phyloP scores from a whole-genome alignment of 371 early-diverging fungal species.

The Mortierella sp. region DNA sequence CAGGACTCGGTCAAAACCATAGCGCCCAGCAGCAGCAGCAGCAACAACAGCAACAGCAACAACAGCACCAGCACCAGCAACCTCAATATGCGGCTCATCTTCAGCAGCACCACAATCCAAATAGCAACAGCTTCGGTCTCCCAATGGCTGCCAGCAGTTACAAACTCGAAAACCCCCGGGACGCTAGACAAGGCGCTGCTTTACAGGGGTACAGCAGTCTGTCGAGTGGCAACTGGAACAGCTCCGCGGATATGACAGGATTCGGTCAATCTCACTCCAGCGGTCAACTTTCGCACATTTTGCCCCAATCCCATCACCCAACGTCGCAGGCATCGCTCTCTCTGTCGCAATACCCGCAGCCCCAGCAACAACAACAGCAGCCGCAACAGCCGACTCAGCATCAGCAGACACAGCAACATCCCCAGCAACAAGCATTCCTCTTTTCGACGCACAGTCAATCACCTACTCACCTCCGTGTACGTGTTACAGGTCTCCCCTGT shows the following conservation, averaged over 20 bases:
- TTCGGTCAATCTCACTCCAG: slow-evolving; percentile 45
- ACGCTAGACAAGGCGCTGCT: slow-evolving; percentile 33
- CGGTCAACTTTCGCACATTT: slow-evolving; percentile 43
- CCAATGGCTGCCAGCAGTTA: slow-evolving; percentile 33
- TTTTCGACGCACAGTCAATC: slow-evolving; percentile 35
- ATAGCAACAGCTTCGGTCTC: slow-evolving; percentile 28
- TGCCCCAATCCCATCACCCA: slow-evolving; percentile 36
- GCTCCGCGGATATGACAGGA: slow-evolving; percentile 30
- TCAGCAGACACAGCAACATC: slow-evolving; percentile 36
- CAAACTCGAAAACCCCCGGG: slow-evolving; percentile 42
- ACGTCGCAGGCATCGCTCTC: slow-evolving; percentile 35
- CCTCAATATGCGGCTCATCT: slow-evolving; percentile 44
- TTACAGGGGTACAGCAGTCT: slow-evolving; percentile 35
- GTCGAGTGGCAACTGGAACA: slow-evolving; percentile 37
- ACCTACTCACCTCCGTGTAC: slow-evolving; percentile 41
- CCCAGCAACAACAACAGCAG: slow-evolving; percentile 29
- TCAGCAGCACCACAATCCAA: slow-evolving; percentile 40
- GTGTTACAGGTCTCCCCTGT: neutral
- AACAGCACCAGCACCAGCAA: slow-evolving; percentile 29
- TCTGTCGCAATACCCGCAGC: slow-evolving; percentile 44
- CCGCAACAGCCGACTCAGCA: slow-evolving; percentile 25
- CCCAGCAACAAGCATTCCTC: slow-evolving; percentile 37
- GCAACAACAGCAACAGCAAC: slow-evolving; percentile 27
- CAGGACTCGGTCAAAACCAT: slow-evolving; percentile 27
- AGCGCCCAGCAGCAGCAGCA: slow-evolving; percentile 27